Percentiles rank a stretch among this genome's conserved stretches.
Evolutionary conservation across 1,139 yeast genomes (phyloP).

Genomic region (Insectozyma bohioensis): DNA sequence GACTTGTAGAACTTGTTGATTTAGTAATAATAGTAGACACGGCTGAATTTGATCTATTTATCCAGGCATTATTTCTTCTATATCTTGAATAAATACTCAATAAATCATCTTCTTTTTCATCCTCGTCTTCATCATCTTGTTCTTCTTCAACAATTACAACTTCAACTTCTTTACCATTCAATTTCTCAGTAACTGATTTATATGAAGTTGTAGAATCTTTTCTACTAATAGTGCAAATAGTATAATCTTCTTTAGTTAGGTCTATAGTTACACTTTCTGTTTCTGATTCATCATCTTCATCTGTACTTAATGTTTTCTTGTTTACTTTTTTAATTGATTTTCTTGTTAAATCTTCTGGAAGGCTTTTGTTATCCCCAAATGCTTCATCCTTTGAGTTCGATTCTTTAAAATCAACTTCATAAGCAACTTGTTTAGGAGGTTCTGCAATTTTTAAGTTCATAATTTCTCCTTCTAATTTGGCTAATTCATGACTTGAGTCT

Average conservation of each 20-base stretch:
- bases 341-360: conserved; percentile 4
- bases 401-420: conserved; percentile 45
- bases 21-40: too few relatives aligned
- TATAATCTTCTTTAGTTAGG: conserved; percentile 42
- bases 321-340: conserved; percentile 13
- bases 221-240: conserved; percentile 37
- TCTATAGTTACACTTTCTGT: conserved; percentile 43
- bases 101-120: conserved; percentile 31
- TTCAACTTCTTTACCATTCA: conserved; percentile 45
- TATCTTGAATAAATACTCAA: conserved; percentile 47
- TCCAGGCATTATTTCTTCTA: conserved; percentile 30
- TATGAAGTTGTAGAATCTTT: conserved; percentile 36
- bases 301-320: neutral
- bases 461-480: conserved; percentile 10
- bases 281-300: conserved; percentile 23
- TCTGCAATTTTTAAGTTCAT: conserved; percentile 32
- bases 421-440: conserved; percentile 39
- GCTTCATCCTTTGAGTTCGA: conserved; percentile 19
- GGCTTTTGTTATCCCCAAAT: conserved; percentile 8
- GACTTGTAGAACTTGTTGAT: neutral
- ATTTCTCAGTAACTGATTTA: conserved; percentile 39
- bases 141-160: conserved; percentile 47
- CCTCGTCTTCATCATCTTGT: conserved; percentile 21
- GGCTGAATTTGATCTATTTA: conserved; percentile 23
- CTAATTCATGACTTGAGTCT: conserved; percentile 1